Base-by-base conservation (phyloP, 805 yeast genomes). In the Cyberlindnera japonica region DNA sequence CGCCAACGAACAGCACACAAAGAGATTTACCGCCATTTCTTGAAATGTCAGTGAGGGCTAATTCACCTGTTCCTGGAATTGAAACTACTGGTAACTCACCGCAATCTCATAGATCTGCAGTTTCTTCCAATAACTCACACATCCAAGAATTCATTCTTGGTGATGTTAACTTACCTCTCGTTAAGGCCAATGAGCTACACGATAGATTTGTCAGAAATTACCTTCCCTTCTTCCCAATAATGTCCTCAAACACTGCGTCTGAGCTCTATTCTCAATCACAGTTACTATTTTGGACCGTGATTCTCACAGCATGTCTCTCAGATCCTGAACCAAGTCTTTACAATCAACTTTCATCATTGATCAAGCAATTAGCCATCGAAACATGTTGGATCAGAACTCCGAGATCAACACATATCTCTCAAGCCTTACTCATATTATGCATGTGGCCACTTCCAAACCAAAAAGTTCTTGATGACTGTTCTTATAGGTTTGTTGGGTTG, bases 381-480 rank as follows among this genome's bases (percentile, higher is more conserved):
- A 86, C 95, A 0, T 88, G 96, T 63, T 87, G 96, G 95, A 78
- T 89, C 35, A 69, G 90, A 42, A 90, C 97, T 0, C 96, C 97
- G 3, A 72, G 97, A 56, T 85, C 95, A 3, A 86, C 96, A 0
- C 96, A 90, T 59, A 90, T 90, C 28, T 87, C 90, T 7, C 97
- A 90, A 57, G 95, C 96, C 0, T 67, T 90, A 28, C 65, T 90
- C 19, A 82, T 90, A n/a, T 67, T 90, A 21, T 79, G 90, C 21
- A 79, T 79, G 13, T 90, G 97, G 97, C 96, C 96, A 0, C 62
- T 90, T 33, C 97, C 97, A 0, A 89, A 89, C 55, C 90, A 85
- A 55, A 90, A 89, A 55, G 91, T 90, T 15, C 68, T 90, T 44
- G 97, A 90, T 63, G 97, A 90, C 58, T 83, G 93, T 57, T 83